Conservation (phyloP, 2,329 filamentous ascomycete genomes). For the Cadophora gregata region DNA sequence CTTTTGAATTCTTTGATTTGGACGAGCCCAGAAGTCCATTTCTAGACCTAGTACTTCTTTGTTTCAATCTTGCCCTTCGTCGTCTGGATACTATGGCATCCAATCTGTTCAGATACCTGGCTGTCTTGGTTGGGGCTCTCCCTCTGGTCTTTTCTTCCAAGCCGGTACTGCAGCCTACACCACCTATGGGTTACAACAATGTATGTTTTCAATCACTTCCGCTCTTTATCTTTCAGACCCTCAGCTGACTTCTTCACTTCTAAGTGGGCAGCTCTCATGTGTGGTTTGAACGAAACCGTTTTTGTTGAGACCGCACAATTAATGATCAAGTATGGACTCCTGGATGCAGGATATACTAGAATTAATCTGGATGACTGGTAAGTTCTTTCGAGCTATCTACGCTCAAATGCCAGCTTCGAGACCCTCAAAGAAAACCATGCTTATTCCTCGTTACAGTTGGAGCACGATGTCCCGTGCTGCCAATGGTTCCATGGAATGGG, state of each 20-base stretch:
- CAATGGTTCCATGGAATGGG: constrained; percentile 51
- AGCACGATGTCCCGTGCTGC: constrained; percentile 51
- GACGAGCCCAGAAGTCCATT: not conserved
- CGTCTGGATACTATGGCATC: not conserved
- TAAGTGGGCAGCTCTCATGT: constrained; percentile 56
- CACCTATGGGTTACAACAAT: constrained; percentile 51
- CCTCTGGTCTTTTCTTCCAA: constrained; percentile 5
- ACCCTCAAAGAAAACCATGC: not conserved
- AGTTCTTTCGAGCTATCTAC: not conserved
- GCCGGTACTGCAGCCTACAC: constrained; percentile 44
- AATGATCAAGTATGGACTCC: constrained; percentile 55
- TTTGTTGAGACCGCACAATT: constrained; percentile 54
- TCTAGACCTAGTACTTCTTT: not conserved
- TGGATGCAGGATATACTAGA: constrained; percentile 60
- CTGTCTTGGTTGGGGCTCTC: not conserved
- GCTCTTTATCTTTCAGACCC: no score
- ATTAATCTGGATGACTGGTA: constrained; percentile 67
- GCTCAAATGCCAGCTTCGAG: not conserved
- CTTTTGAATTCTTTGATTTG: not conserved
- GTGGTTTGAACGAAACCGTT: constrained; percentile 54
- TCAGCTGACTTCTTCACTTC: constrained; percentile 49
- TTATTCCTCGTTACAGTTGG: constrained; percentile 48
- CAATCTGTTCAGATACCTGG: not conserved
- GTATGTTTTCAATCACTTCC: not conserved
- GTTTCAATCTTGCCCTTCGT: not conserved